Percentiles rank a stretch among this genome's conserved stretches.
These are phyloP conservation scores for Thermochaetoides dissita DNA, from an alignment of 2,329 filamentous ascomycete genomes.

Conservation along the genomic window DNA sequence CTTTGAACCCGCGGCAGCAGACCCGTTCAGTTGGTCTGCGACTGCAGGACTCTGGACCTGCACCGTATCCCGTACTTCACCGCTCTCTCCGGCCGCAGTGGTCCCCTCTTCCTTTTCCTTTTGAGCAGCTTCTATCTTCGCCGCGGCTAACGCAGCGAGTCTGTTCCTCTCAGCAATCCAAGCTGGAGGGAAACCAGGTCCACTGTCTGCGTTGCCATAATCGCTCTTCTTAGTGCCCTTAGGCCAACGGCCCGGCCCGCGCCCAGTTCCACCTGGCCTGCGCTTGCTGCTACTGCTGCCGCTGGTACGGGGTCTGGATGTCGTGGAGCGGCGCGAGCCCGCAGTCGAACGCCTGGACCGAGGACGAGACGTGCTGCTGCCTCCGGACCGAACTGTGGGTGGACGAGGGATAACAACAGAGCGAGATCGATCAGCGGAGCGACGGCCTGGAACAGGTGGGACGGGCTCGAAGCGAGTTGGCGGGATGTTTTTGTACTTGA, in stretches of 20 bases:
- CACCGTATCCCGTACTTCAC: constrained; percentile 23
- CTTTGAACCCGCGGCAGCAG: constrained; percentile 3
- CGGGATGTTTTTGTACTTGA: constrained; percentile 45
- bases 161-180: constrained; percentile 29
- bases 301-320: constrained; percentile 27
- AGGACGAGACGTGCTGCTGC: constrained; percentile 24
- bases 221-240: constrained; percentile 56
- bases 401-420: constrained; percentile 27
- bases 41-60: constrained; percentile 23
- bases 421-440: constrained; percentile 30
- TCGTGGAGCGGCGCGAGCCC: constrained; percentile 20
- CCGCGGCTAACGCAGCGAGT: constrained; percentile 5
- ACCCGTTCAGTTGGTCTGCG: constrained; percentile 11
- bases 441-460: constrained; percentile 45
- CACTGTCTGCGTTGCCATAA: constrained; percentile 52
- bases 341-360: constrained; percentile 23
- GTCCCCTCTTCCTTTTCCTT: constrained; percentile 13
- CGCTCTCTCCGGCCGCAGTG: too few species aligned
- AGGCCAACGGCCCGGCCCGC: constrained; percentile 51
- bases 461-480: constrained; percentile 64
- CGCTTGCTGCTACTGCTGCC: constrained; percentile 28
- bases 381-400: constrained; percentile 22
- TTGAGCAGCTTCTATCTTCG: constrained; percentile 10
- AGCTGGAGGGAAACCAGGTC: constrained; percentile 46
- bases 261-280: constrained; percentile 48